Base-by-base conservation (phyloP, 108 stramenopile species). In the Parmales sp. region DNA sequence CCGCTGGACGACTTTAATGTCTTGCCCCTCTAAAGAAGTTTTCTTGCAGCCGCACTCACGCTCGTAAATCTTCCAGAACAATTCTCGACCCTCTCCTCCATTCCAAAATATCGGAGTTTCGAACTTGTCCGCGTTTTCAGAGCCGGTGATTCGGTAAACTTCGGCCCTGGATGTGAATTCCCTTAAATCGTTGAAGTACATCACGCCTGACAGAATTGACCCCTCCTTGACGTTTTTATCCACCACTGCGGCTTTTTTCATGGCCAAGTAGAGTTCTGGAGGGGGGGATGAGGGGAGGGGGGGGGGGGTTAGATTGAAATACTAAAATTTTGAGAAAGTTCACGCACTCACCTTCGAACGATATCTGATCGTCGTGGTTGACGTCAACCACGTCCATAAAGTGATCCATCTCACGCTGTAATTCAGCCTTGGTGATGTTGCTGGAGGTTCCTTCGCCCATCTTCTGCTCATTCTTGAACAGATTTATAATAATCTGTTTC, bases 371-470 rank as follows among this genome's bases (percentile, higher is more conserved):
- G 54, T 60, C 54, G n/a, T 19, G 13, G 54, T 60, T 60, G 26
- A 34, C 54, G 31, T 60, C 54, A 3, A 60, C 54, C 31, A 60
- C 36, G 54, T 20, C 36, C 54, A 60, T 60, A 34, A 60, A 60
- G 28, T 19, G 16, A 16, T 28, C 3, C 5, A 60, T 28, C 28
- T 60, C 54, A 18, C 54, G 4, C 6, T 60, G 5, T 28, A 60
- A 34, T 34, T 60, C 54, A 28, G 29, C 36, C 28, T 3, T 60
- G n/a, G 54, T 60, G 31, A 60, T 60, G 7, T 60, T 28, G 54
- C 13, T 34, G n/a, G 54, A 60, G 11, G 11, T 8, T 11, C 41
- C 41, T 16, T 60, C 31, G 5, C 26, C 31, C 8, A 16, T 34
- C 13, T 34, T 28, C 26, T 23, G 29, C 41, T 43, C 11, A 28